Percentiles rank a stretch among this genome's conserved stretches.
Conservation (phyloP, 306 rosid genomes). For the Cicer arietinum region DNA sequence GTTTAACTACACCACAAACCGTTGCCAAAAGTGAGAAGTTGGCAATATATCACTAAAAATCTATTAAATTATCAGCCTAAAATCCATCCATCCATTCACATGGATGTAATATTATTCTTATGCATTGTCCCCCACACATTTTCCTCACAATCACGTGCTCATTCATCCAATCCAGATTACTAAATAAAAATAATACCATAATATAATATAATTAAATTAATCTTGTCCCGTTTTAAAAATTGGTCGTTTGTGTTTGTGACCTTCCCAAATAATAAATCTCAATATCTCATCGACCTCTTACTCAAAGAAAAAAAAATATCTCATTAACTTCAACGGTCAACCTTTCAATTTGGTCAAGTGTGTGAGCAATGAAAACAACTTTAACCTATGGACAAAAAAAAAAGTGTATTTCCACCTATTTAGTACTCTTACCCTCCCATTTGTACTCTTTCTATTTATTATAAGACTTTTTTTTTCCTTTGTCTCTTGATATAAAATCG, state of each 20-base stretch:
- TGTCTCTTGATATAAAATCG: no score
- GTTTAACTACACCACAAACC: background rate
- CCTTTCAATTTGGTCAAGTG: background rate
- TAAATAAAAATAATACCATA: background rate
- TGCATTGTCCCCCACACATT: background rate
- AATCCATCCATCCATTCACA: background rate
- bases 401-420: no score
- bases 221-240: background rate
- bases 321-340: slow-evolving; percentile 33
- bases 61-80: background rate
- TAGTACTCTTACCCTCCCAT: no score
- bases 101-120: background rate
- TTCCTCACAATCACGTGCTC: slow-evolving; percentile 28
- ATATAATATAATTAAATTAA: background rate
- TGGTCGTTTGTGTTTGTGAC: slow-evolving; percentile 24
- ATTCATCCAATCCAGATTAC: background rate
- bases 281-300: no score
- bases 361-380: background rate
- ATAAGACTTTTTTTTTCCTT: no score
- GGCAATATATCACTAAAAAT: slow-evolving; percentile 12
- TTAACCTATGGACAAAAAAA: background rate
- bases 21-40: slow-evolving; percentile 1
- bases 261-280: slow-evolving; percentile 21
- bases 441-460: no score
- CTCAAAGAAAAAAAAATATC: background rate